Evolutionary conservation across 305 asterid genomes (phyloP), one percentile per base, ranked within the genome.

Genomic region (Euphrasia arctica): DNA sequence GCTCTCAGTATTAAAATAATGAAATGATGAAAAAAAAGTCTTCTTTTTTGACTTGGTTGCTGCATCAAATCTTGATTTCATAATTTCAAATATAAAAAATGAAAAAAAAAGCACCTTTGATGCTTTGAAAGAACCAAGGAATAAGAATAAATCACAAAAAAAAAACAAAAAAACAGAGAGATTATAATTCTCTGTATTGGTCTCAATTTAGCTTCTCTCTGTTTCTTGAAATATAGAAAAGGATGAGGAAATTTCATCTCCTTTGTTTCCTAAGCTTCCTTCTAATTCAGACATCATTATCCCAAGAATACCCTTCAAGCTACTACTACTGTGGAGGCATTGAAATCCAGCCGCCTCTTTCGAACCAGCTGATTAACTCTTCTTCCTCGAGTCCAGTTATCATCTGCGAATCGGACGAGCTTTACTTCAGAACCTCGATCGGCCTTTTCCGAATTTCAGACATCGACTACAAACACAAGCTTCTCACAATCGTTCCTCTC

Each of bases 381-480:
- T 66, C 77, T n/a, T 65, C 69, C 14, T 48, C 78, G 48, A 76
- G 60, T 39, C 69, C 50, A 58, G 58, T 77, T 62, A 67, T 80
- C 58, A 74, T 75, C 67, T 85, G 92, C 80, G 80, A 80, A 75
- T 81, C 82, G 14, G 58, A 71, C 6, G 73, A 60, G 48, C 66
- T 85, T 6, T 82, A 82, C 55, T 75, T 73, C 27, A 74, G 84
- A 52, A 80, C 88, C 27, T 28, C 86, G 5, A 22, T 82, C 10
- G 86, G 86, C 0, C 82, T 80, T 27, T 75, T 82, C 77, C 66
- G 48, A 36, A 66, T 80, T 29, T 72, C 81, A 28, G 73, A 83
- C n/a, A 75, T 85, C 34, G 79, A 85, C 67, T 75, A 82, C 67
- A 22, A 39, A 4, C 67, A 32, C 14, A 82, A 80, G 64, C 69